Base-by-base conservation (phyloP, 768 basidiomycete genomes). In the Amyloporia xantha region DNA sequence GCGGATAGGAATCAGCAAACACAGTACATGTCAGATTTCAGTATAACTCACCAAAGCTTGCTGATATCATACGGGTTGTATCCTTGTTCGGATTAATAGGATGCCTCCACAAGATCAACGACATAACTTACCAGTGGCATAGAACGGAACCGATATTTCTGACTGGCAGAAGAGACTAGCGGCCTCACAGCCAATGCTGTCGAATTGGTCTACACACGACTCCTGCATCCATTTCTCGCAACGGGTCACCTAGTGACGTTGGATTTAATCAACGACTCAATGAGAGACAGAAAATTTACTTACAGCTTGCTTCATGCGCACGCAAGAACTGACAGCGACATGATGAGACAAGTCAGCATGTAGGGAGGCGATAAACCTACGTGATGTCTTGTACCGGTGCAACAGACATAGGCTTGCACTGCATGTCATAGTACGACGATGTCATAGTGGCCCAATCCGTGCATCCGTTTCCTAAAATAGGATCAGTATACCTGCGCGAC, bases 41-140 rank as follows among this genome's bases (percentile, higher is more conserved):
- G n/a, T n/a, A n/a, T n/a, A n/a, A n/a, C 43, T 17, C 10, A 56
- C 55, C 84, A 87, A 26, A 69, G 63, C 57, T 75, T 74, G 58
- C 75, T 82, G 44, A 91, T 76, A 57, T 91, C 86, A 59, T 91
- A 89, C 1, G 76, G 78, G 59, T 82, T 81, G 21, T 51, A 51
- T 20, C 62, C 67, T 65, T 12, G 13, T 9, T 70, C 72, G 26
- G 21, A 12, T 20, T 39, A n/a, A 12, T 6, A 37, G 37, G n/a
- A 24, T 4, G n/a, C 30, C 7, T 33, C 30, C 7, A 33, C 15
- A 38, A 27, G 20, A 10, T 7, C 17, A 33, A 21, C 3, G 11
- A 7, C n/a, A 17, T 2, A 21, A 15, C 38, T 28, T 55, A 71
- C 70, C 71, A 1, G 63, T 66, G 5, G 49, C 39, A 19, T 54